Conservation (phyloP, 768 basidiomycete species). For the Kwoniella pini region DNA sequence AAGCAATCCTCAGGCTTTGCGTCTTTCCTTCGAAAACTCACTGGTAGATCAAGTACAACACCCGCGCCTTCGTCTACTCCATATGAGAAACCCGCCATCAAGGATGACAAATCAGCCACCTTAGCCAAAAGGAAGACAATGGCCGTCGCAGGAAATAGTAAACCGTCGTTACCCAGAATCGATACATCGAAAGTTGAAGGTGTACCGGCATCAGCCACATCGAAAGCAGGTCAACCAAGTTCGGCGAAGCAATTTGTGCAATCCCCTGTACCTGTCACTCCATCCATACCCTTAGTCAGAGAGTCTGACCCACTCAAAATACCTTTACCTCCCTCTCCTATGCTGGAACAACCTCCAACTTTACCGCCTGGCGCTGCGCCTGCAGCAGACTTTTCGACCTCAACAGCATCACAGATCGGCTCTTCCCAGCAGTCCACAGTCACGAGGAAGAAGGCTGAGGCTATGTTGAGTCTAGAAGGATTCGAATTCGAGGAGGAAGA, state of each 20-base stretch:
- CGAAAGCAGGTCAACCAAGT: neutral
- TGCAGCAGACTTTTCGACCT: constrained; percentile 1
- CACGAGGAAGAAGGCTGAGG: constrained; percentile 15
- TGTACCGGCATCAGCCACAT: constrained; percentile 3
- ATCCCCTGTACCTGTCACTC: constrained; percentile 7
- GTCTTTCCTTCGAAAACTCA: constrained; percentile 25
- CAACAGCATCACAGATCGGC: neutral
- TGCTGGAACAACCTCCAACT: constrained; percentile 4
- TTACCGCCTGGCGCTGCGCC: neutral
- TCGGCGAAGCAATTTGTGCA: neutral
- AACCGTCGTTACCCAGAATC: constrained; percentile 11
- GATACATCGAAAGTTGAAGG: constrained; percentile 7
- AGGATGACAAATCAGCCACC: constrained; percentile 12
- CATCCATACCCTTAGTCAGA: neutral
- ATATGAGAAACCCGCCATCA: constrained; percentile 7
- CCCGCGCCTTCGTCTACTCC: neutral
- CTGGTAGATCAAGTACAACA: constrained; percentile 15
- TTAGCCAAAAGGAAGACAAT: constrained; percentile 12
- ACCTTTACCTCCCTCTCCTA: constrained; percentile 42
- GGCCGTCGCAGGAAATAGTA: neutral
- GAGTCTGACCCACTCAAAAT: constrained; percentile 30
- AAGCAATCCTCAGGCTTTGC: constrained; percentile 18
- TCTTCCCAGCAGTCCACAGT: neutral
- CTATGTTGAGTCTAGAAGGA: constrained; percentile 38
- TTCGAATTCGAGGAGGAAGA: constrained; percentile 39